A percentile compares a stretch with the other conserved stretches of the same genome.
These are phyloP conservation scores for Apocynum venetum DNA, from an alignment of 257 asterid species.

Conservation along the genomic window DNA sequence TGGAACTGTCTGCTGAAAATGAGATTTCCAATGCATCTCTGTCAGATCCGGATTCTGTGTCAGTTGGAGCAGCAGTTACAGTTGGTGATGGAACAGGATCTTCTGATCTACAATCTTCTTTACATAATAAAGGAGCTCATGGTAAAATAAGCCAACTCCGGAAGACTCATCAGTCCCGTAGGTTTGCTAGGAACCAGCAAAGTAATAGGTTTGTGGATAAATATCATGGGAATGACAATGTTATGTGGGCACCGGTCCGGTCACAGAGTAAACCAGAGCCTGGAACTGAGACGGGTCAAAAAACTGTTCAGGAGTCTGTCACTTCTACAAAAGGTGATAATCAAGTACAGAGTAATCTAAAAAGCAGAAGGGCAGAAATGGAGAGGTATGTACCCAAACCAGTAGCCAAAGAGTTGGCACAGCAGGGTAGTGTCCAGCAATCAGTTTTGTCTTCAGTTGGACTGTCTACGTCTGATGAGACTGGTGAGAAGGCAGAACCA, in stretches of 20 bases:
- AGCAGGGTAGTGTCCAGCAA: slow-evolving; percentile 51
- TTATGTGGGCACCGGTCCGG: slow-evolving; percentile 91
- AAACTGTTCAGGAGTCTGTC: slow-evolving; percentile 31
- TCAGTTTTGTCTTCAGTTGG: slow-evolving; percentile 30
- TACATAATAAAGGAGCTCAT: slow-evolving; percentile 49
- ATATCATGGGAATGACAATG: slow-evolving; percentile 54
- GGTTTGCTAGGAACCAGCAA: slow-evolving; percentile 56
- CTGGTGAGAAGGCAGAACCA: slow-evolving; percentile 29
- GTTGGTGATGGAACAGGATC: slow-evolving; percentile 33
- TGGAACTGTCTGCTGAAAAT: slow-evolving; percentile 31
- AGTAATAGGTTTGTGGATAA: slow-evolving; percentile 55
- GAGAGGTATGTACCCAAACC: slow-evolving; percentile 95
- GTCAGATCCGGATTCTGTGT: slow-evolving; percentile 29
- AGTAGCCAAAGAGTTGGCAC: slow-evolving; percentile 85
- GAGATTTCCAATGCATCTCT: slow-evolving; percentile 35
- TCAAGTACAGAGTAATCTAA: slow-evolving; percentile 46
- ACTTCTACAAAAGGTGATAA: slow-evolving; percentile 38
- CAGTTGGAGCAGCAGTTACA: slow-evolving; percentile 32
- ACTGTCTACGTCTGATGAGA: slow-evolving; percentile 35
- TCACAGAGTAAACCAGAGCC: slow-evolving; percentile 55
- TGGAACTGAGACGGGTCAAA: slow-evolving; percentile 44
- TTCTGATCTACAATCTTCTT: slow-evolving; percentile 36
- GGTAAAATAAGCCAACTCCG: slow-evolving; percentile 43
- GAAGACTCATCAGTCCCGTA: slow-evolving; percentile 63
- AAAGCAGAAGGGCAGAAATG: slow-evolving; percentile 95